Conservation (phyloP, 257 asterid species). For the Lantana camara region DNA sequence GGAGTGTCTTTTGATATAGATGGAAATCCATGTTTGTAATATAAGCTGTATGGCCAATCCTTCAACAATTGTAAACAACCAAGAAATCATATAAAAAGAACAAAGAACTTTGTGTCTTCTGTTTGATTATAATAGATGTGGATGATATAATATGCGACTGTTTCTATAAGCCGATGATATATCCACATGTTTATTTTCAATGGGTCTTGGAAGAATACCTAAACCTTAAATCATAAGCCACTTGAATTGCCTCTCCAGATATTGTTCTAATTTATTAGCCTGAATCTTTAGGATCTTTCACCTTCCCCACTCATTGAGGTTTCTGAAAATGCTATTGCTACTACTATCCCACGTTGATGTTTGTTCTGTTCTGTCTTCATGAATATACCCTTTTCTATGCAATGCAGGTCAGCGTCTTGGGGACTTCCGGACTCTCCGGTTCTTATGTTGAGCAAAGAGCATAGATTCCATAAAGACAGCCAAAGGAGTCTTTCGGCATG, state of each 20-base stretch:
- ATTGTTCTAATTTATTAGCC: constrained; percentile 3
- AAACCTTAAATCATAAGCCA: background rate
- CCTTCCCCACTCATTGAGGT: too few relatives aligned
- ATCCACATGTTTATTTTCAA: background rate
- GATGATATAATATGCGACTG: background rate
- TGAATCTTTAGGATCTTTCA: constrained; percentile 1
- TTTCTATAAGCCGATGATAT: constrained; percentile 1
- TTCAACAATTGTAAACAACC: background rate
- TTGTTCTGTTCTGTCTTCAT: constrained; percentile 12
- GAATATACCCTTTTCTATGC: constrained; percentile 7
- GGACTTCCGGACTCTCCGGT: constrained; percentile 97
- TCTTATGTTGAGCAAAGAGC: constrained; percentile 96
- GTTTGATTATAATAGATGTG: too few relatives aligned
- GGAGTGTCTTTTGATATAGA: constrained; percentile 6
- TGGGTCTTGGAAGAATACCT: background rate
- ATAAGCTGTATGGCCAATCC: background rate
- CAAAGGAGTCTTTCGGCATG: constrained; percentile 11
- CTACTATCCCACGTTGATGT: constrained; percentile 1
- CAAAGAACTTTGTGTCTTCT: background rate
- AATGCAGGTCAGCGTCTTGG: constrained; percentile 87
- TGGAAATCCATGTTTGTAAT: constrained; percentile 13
- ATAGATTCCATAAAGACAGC: constrained; percentile 33
- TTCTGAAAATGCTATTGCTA: constrained; percentile 13
- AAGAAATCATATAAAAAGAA: background rate
- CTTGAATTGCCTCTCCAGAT: background rate